Evolutionary conservation across 345 rosid genomes (phyloP).

Genomic region (Diplotaxis tenuifolia): DNA sequence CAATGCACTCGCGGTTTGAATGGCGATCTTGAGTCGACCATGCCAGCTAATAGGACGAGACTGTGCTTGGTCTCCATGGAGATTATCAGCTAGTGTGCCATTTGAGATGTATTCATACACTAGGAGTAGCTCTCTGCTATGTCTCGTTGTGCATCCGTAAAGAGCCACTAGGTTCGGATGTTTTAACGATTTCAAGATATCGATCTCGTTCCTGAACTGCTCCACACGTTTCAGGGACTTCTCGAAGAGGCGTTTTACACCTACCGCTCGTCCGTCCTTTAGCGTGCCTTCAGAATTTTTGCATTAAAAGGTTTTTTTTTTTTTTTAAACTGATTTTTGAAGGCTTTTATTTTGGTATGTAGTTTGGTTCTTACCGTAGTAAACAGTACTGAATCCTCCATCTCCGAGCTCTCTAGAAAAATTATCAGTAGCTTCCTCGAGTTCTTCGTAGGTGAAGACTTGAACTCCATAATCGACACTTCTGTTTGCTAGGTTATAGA

Average conservation of each 20-base stretch:
- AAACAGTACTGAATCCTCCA: conserved; percentile 88
- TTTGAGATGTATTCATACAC: conserved; percentile 84
- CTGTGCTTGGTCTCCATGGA: conserved; percentile 54
- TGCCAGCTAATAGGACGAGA: conserved; percentile 65
- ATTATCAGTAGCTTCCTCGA: conserved; percentile 65
- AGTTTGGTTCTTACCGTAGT: conserved; percentile 57
- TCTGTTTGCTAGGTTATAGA: conserved; percentile 45
- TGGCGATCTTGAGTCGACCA: conserved; percentile 61
- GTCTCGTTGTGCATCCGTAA: conserved; percentile 82
- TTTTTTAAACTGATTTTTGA: not conserved
- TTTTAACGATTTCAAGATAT: conserved; percentile 73
- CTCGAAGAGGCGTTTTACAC: conserved; percentile 70
- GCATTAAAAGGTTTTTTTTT: not conserved
- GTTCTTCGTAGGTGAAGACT: conserved; percentile 65
- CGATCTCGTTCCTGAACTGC: conserved; percentile 88
- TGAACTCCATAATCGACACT: conserved; percentile 72
- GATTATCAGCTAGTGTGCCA: conserved; percentile 82
- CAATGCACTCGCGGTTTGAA: conserved; percentile 81
- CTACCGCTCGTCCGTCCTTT: conserved; percentile 59
- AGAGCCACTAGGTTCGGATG: conserved; percentile 86
- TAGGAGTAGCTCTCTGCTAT: conserved; percentile 70
- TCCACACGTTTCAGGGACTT: conserved; percentile 65
- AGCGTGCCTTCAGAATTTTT: conserved; percentile 30
- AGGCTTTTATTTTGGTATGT: not conserved
- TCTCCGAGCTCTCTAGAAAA: conserved; percentile 81